A percentile compares a stretch with the other conserved stretches of the same genome.
These are phyloP conservation scores for Boletellus ananiceps DNA, from an alignment of 768 basidiomycete genomes.

Conservation along the genomic window DNA sequence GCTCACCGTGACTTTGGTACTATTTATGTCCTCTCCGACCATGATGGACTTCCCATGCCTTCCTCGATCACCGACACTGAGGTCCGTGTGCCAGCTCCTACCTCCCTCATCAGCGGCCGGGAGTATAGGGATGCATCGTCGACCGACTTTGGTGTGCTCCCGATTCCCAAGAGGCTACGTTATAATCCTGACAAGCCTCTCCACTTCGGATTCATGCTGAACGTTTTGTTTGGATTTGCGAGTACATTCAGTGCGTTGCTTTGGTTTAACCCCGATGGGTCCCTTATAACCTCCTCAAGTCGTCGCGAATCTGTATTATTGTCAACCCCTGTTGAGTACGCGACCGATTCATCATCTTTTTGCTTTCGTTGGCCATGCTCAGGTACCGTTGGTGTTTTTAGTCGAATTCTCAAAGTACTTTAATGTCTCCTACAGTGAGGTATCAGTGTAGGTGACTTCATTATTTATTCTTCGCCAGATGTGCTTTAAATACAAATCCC, in stretches of 20 bases:
- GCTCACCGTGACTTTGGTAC: not conserved
- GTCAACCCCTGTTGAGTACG: conserved; percentile 72
- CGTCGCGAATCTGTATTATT: conserved; percentile 79
- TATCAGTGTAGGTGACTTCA: conserved; percentile 28
- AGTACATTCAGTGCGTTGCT: conserved; percentile 40
- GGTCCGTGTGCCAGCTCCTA: not conserved
- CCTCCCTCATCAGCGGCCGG: not conserved
- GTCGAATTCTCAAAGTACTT: conserved; percentile 39
- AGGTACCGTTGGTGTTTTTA: conserved; percentile 2
- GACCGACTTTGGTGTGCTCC: conserved; percentile 59
- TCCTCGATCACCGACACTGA: conserved; percentile 7
- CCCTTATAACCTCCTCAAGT: conserved; percentile 31
- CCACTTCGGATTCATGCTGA: conserved; percentile 49
- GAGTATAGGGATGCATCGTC: not conserved
- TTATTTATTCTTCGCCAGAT: not conserved
- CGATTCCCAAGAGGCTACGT: conserved; percentile 53
- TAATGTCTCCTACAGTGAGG: conserved; percentile 31
- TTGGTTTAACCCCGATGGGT: not conserved
- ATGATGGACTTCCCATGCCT: conserved; percentile 11
- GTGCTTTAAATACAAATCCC: not conserved
- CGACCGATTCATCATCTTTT: not conserved
- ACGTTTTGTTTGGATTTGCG: conserved; percentile 57
- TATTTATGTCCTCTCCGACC: conserved; percentile 11
- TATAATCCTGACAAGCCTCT: conserved; percentile 49
- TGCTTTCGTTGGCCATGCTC: not conserved